Evolutionary conservation across 257 asterid species (phyloP).

Genomic region (Capsicum rhomboideum): DNA sequence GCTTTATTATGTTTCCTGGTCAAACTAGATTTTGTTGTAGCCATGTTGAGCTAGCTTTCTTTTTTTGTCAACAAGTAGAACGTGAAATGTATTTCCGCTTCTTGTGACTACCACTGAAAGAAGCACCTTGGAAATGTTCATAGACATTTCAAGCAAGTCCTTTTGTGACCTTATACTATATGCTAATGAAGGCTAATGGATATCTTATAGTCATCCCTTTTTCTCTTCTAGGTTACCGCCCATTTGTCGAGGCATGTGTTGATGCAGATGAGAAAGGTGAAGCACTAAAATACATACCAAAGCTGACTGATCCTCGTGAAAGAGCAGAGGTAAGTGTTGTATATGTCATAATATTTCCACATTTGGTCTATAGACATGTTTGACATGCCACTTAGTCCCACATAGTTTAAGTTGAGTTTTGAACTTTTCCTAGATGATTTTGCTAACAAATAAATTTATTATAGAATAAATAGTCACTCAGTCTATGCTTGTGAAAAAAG

Average conservation of each 20-base stretch:
- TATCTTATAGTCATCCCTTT: background rate
- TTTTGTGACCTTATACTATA: background rate
- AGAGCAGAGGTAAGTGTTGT: slow-evolving; percentile 67
- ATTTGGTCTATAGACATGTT: background rate
- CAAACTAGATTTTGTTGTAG: background rate
- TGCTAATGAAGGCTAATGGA: background rate
- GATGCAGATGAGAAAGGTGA: slow-evolving; percentile 85
- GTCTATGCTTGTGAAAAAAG: background rate
- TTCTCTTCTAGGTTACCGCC: slow-evolving; percentile 64
- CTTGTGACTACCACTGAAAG: background rate
- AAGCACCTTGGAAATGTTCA: background rate
- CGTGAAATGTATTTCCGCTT: background rate
- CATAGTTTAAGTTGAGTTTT: background rate
- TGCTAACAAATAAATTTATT: background rate
- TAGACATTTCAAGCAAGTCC: background rate
- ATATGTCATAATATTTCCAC: background rate
- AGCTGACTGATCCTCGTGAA: slow-evolving; percentile 79
- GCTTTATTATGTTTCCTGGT: background rate
- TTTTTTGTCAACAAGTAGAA: background rate
- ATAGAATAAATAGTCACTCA: background rate
- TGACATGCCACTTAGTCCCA: background rate
- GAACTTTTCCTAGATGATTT: background rate
- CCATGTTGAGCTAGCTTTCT: background rate
- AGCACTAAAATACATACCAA: slow-evolving; percentile 84
- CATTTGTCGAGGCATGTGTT: slow-evolving; percentile 91